Conservation (phyloP, 2,329 filamentous ascomycete species). For the Apiospora saccharicola region DNA sequence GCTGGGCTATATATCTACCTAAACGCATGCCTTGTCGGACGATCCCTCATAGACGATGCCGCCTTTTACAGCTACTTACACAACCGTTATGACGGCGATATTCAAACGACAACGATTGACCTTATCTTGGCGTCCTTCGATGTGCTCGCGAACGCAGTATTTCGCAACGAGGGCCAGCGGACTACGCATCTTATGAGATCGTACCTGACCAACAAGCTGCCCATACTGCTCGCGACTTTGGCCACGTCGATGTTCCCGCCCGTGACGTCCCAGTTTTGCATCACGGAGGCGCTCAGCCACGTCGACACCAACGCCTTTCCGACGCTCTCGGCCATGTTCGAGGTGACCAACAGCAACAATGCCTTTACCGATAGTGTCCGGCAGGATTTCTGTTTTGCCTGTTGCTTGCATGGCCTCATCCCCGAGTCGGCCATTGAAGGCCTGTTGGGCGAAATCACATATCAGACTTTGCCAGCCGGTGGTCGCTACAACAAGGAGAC, state of each 20-base stretch:
- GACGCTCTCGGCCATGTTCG: slow-evolving; percentile 65
- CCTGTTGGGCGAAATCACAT: slow-evolving; percentile 83
- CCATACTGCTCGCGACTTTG: slow-evolving; percentile 60
- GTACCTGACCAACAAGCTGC: slow-evolving; percentile 78
- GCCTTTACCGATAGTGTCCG: slow-evolving; percentile 66
- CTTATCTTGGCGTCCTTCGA: slow-evolving; percentile 91
- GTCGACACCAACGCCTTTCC: slow-evolving; percentile 81
- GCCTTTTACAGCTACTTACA: slow-evolving; percentile 81
- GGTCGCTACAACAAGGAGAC: slow-evolving; percentile 80
- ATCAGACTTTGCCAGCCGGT: slow-evolving; percentile 77
- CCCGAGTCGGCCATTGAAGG: slow-evolving; percentile 78
- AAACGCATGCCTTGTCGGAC: slow-evolving; percentile 80
- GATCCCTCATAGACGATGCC: slow-evolving; percentile 83
- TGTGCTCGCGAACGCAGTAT: slow-evolving; percentile 84
- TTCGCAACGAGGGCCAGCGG: slow-evolving; percentile 64
- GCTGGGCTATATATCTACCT: slow-evolving; percentile 87
- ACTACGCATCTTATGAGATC: slow-evolving; percentile 80
- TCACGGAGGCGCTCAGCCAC: slow-evolving; percentile 76
- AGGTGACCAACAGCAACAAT: slow-evolving; percentile 64
- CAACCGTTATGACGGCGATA: slow-evolving; percentile 84
- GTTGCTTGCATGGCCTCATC: slow-evolving; percentile 86
- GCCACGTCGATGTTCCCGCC: slow-evolving; percentile 74
- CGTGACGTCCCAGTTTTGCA: slow-evolving; percentile 75
- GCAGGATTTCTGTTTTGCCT: slow-evolving; percentile 86
- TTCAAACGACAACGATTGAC: slow-evolving; percentile 79